phyloP scores from a whole-genome alignment of 1,139 yeast genomes.

The Lodderomyces pseudojiufengensis region DNA sequence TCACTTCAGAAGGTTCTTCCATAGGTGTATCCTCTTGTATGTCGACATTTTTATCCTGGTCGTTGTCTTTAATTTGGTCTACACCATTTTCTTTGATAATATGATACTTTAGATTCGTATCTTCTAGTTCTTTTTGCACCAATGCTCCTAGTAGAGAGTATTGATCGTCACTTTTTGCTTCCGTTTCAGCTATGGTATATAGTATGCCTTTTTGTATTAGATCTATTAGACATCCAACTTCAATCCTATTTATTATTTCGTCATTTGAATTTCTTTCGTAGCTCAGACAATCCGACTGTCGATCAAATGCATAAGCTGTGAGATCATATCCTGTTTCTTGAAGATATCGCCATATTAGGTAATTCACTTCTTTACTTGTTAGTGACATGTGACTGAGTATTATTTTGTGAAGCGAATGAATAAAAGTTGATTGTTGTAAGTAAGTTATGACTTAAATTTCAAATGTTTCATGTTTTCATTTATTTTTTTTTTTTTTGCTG shows the following conservation, averaged over 20 bases:
- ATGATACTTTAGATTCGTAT: slow-evolving; percentile 1
- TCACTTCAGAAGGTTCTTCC: slow-evolving; percentile 6
- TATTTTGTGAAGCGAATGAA: too few species aligned
- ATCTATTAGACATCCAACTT: slow-evolving; percentile 72
- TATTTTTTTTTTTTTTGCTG: too few species aligned
- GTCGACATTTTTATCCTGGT: slow-evolving; percentile 12
- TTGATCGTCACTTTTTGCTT: slow-evolving; percentile 17
- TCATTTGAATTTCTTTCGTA: slow-evolving; percentile 50
- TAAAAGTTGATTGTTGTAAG: too few species aligned
- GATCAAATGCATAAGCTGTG: slow-evolving; percentile 78
- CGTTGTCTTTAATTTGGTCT: slow-evolving; percentile 7
- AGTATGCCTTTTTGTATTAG: slow-evolving; percentile 84
- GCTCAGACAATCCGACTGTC: slow-evolving; percentile 61
- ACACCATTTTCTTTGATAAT: slow-evolving; percentile 6
- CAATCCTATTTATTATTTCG: slow-evolving; percentile 45
- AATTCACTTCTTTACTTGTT: slow-evolving; percentile 81
- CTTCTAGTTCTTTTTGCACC: slow-evolving; percentile 20
- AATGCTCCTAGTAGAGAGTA: slow-evolving; percentile 32
- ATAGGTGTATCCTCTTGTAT: slow-evolving; percentile 7
- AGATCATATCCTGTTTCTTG: slow-evolving; percentile 84
- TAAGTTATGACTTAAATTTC: too few species aligned
- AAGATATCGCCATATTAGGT: slow-evolving; percentile 87
- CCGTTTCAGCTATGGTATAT: slow-evolving; percentile 43
- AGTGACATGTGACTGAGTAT: too few species aligned
- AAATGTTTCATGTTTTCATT: too few species aligned